Conservation (phyloP, 202 grass and related monocot genomes). For the Tripidium arundinaceum region DNA sequence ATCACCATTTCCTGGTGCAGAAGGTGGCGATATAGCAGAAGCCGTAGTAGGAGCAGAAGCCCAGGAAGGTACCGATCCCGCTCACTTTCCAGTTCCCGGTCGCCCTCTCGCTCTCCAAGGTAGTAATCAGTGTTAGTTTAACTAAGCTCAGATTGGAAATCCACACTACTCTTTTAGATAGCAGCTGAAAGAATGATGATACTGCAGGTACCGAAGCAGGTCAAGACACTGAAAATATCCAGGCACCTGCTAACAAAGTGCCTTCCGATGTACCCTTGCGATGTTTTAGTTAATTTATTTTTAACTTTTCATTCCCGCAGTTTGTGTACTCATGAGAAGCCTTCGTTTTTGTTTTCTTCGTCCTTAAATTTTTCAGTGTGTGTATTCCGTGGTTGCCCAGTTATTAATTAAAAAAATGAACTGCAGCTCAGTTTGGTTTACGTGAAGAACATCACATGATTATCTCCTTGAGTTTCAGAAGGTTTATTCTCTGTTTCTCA, state of each 20-base stretch:
- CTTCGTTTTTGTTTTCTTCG: neutral
- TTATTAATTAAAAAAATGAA: constrained; percentile 15
- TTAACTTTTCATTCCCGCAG: neutral
- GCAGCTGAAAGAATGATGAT: neutral
- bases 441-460: no score
- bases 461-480: neutral
- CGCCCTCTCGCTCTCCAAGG: constrained; percentile 69
- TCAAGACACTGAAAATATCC: constrained; percentile 56
- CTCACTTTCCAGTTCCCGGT: constrained; percentile 47
- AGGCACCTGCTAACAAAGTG: constrained; percentile 3
- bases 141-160: neutral
- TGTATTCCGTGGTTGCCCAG: neutral
- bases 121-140: constrained; percentile 22
- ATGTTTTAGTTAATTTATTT: constrained; percentile 13
- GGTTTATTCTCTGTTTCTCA: neutral
- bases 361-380: neutral
- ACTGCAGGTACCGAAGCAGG: constrained; percentile 62
- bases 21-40: constrained; percentile 59
- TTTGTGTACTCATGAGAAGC: neutral
- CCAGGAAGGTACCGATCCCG: constrained; percentile 45
- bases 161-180: neutral
- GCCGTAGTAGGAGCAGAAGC: constrained; percentile 72
- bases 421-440: neutral
- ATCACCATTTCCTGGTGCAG: constrained; percentile 41
- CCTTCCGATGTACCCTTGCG: neutral